Percentiles rank a stretch among this genome's conserved stretches.
Conservation (phyloP, 2,329 filamentous ascomycete genomes). For the Diaporthe ilicicola region DNA sequence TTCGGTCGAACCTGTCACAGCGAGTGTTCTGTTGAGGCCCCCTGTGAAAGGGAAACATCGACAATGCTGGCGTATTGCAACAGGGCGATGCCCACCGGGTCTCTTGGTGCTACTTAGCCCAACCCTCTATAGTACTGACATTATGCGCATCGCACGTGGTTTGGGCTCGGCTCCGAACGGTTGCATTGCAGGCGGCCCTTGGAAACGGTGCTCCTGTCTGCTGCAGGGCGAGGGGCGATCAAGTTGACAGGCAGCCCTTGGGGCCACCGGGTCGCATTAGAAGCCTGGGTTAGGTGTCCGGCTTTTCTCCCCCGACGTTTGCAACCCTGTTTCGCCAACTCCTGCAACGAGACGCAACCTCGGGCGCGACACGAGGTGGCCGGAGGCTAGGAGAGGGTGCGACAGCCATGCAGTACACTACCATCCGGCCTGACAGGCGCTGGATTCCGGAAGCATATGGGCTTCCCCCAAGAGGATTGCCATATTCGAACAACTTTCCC, state of each 20-base stretch:
- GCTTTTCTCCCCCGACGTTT: conserved; percentile 25
- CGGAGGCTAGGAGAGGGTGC: not conserved
- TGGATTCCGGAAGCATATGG: not conserved
- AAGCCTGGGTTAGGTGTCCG: conserved; percentile 29
- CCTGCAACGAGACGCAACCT: conserved; percentile 10
- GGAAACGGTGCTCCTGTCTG: conserved; percentile 19
- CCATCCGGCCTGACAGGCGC: not conserved
- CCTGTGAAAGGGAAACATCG: not conserved
- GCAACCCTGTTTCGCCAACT: conserved; percentile 13
- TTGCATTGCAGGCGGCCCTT: conserved; percentile 28
- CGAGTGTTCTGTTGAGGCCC: not conserved
- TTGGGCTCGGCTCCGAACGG: conserved; percentile 17
- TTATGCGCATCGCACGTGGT: conserved; percentile 27
- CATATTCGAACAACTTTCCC: not conserved
- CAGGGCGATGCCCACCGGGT: not conserved
- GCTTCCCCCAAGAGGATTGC: not conserved
- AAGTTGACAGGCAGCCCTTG: conserved; percentile 11
- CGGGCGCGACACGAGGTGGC: not conserved
- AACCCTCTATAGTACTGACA: not conserved
- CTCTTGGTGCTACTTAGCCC: not conserved
- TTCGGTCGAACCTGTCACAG: not conserved
- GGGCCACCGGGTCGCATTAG: conserved; percentile 19
- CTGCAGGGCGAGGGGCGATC: conserved; percentile 12
- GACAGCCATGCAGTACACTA: conserved; percentile 9
- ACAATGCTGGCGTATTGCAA: conserved; percentile 10